Base-by-base conservation (phyloP, 1,139 yeast species). In the Trichomonascaceae sp. region DNA sequence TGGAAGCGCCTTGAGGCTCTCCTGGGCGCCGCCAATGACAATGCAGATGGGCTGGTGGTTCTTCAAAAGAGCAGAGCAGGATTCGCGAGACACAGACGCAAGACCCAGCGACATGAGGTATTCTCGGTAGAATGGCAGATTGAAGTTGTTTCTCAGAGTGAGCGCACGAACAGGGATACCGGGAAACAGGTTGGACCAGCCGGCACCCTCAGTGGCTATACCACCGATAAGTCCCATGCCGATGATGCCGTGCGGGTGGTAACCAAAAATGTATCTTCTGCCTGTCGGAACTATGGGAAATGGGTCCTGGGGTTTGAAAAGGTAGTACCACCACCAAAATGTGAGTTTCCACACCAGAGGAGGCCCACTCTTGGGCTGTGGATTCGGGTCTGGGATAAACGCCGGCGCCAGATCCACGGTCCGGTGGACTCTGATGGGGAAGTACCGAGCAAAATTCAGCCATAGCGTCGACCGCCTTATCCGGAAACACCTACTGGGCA, bases 161-260 rank as follows among this genome's bases (percentile, higher is more conserved):
- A 89, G 63, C 2, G 89, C 69, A 39, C 87, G 76, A 1, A 77
- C 67, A 13, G 75, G 74, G 22, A 89, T 71, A 0, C 95, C 94
- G 0, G 97, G 96, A 43, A 89, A 81, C 9, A 74, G 45, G 17
- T 69, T 59, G 20, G 72, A 62, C 69, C 81, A 80, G 25, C 67
- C 66, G 4, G 79, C 68, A 9, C 87, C 92, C 44, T 87, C 87
- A 6, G 93, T 80, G 0, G 78, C 89, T 48, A 89, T 66, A 0
- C 76, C 76, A 3, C 95, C 95, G 55, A 89, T 74, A 0, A 79
- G 92, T 1, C 97, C 96, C 71, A 87, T 69, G 1, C 95, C 84
- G 17, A 87, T 85, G 8, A 89, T 87, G 0, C 99, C 98, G 54
- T 89, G 98, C 0, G 99, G 98, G 56, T 87, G 97, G 51, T 84